Percentiles rank a stretch among this genome's conserved stretches.
Evolutionary conservation across 2,329 filamentous ascomycete species (phyloP).

Genomic region (Nemania bipapillata): DNA sequence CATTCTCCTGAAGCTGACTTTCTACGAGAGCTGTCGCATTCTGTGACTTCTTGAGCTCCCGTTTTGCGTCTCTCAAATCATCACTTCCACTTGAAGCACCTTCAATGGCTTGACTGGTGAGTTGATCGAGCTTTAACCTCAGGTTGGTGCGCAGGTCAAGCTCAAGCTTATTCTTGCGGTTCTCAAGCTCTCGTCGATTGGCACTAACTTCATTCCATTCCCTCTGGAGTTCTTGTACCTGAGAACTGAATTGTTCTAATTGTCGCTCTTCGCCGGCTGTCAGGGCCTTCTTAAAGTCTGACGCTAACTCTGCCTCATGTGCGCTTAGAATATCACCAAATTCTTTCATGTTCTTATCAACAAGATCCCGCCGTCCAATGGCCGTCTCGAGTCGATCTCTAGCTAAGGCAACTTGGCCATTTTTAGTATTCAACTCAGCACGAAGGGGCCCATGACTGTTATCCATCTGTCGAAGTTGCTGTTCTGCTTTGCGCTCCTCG

Average conservation of each 20-base stretch:
- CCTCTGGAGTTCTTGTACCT: conserved; percentile 78
- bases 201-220: conserved; percentile 80
- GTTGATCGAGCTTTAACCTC: conserved; percentile 84
- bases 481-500: conserved; percentile 83
- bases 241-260: conserved; percentile 75
- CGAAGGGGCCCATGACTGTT: conserved; percentile 83
- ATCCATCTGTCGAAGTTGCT: conserved; percentile 79
- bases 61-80: conserved; percentile 79
- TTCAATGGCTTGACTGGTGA: conserved; percentile 80
- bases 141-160: conserved; percentile 90
- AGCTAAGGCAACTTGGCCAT: conserved; percentile 77
- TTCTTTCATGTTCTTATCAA: conserved; percentile 78
- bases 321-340: conserved; percentile 79
- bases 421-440: conserved; percentile 79
- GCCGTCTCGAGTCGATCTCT: conserved; percentile 79
- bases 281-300: conserved; percentile 92
- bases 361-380: conserved; percentile 69
- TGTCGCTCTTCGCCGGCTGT: conserved; percentile 83
- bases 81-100: conserved; percentile 69
- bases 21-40: conserved; percentile 75
- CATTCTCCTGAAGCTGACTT: conserved; percentile 76
- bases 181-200: conserved; percentile 79
- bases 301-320: conserved; percentile 81
- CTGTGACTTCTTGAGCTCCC: conserved; percentile 81
- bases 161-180: conserved; percentile 83